A percentile compares a stretch with the other conserved stretches of the same genome.
phyloP scores from a whole-genome alignment of 1,284 basidiomycete species.

The Cutaneotrichosporon curvatum region DNA sequence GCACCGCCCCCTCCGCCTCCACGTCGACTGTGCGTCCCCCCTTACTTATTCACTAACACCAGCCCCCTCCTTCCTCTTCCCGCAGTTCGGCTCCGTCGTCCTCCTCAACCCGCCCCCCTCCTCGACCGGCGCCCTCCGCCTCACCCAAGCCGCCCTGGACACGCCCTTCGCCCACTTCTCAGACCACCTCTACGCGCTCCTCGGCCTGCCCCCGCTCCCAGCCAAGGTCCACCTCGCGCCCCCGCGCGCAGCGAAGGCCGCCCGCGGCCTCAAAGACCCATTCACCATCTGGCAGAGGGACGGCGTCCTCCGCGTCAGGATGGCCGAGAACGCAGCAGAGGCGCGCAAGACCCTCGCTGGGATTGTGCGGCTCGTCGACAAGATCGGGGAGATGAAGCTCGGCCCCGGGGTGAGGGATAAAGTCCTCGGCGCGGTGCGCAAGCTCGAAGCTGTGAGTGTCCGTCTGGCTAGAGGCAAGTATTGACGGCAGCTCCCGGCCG shows the following conservation, averaged over 20 bases:
- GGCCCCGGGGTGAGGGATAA: conserved; percentile 65
- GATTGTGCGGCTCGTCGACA: conserved; percentile 70
- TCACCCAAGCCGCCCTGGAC: conserved; percentile 45
- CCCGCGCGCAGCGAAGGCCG: not conserved
- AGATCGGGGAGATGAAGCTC: conserved; percentile 86
- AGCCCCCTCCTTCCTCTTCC: conserved; percentile 64
- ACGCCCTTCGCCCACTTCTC: conserved; percentile 65
- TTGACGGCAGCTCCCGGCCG: conserved; percentile 5
- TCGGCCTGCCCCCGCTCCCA: conserved; percentile 68
- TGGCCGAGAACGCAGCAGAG: conserved; percentile 60
- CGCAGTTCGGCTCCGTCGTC: conserved; percentile 90
- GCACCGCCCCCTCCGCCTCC: conserved; percentile 62
- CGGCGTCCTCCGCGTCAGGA: conserved; percentile 63
- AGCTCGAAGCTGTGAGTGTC: conserved; percentile 59
- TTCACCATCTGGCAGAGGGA: conserved; percentile 63
- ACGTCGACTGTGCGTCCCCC: conserved; percentile 51
- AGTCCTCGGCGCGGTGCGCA: conserved; percentile 60
- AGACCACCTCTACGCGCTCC: conserved; percentile 64
- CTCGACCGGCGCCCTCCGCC: conserved; percentile 19
- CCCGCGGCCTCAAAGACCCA: conserved; percentile 12
- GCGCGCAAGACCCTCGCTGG: conserved; percentile 68
- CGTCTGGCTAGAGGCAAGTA: not conserved
- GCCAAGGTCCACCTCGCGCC: conserved; percentile 20
- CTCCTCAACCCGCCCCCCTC: conserved; percentile 58
- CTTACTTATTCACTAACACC: not conserved